phyloP scores from a whole-genome alignment of 106 monocot genomes.

The Allium sativum region DNA sequence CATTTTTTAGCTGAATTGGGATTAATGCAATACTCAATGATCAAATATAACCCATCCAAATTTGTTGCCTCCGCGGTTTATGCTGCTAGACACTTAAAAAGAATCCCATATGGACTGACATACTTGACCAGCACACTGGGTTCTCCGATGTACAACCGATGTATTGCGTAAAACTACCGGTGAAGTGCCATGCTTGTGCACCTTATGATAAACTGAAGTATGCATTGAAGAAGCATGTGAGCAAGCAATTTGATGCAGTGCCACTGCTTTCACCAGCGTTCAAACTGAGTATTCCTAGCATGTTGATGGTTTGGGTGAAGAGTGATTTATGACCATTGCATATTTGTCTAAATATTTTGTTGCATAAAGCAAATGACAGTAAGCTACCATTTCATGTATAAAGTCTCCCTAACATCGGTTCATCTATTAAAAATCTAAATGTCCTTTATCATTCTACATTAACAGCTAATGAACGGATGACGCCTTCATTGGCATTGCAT shows the following conservation, averaged over 20 bases:
- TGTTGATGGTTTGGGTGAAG: too few relatives aligned
- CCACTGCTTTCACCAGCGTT: constrained; percentile 28
- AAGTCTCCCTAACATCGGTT: too few relatives aligned
- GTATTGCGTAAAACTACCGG: constrained; percentile 31
- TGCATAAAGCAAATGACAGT: too few relatives aligned
- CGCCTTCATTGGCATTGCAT: too few relatives aligned
- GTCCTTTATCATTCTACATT: too few relatives aligned
- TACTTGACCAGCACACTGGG: constrained; percentile 39
- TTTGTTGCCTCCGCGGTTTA: constrained; percentile 59
- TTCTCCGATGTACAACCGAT: constrained; percentile 33
- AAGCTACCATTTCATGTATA: too few relatives aligned
- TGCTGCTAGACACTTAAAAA: constrained; percentile 43
- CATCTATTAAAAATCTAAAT: too few relatives aligned
- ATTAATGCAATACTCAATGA: constrained; percentile 43
- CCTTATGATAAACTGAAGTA: constrained; percentile 37
- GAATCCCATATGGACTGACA: constrained; percentile 45
- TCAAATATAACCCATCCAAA: constrained; percentile 37
- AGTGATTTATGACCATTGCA: too few relatives aligned
- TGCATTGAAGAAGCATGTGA: constrained; percentile 46
- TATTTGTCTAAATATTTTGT: too few relatives aligned
- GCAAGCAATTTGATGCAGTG: constrained; percentile 21
- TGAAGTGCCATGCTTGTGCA: constrained; percentile 21
- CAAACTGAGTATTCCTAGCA: too few relatives aligned
- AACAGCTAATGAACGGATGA: too few relatives aligned
- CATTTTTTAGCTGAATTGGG: constrained; percentile 55